phyloP scores from a whole-genome alignment of 176 grass and related monocot genomes.

The Cymbopogon citratus region DNA sequence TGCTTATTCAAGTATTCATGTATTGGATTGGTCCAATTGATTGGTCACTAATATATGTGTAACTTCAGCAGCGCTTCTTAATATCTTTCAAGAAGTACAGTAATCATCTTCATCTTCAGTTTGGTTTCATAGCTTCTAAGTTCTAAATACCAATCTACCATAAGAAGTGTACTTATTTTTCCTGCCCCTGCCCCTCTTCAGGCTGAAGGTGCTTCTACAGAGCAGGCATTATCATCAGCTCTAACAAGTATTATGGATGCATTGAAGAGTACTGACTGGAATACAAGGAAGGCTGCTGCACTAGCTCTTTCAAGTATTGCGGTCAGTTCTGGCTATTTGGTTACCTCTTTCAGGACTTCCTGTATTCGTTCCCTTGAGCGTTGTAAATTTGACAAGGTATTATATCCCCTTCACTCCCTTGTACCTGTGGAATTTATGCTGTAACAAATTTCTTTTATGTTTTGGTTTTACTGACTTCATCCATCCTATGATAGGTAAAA shows the following conservation, averaged over 20 bases:
- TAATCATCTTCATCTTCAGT: not conserved
- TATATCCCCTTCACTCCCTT: not conserved
- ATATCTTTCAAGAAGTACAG: conserved; percentile 15
- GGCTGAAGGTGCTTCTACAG: conserved; percentile 78
- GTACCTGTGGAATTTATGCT: not conserved
- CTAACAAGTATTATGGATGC: conserved; percentile 74
- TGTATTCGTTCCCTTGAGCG: conserved; percentile 76
- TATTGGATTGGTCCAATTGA: not conserved
- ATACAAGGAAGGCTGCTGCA: conserved; percentile 77
- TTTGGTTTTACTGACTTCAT: not conserved
- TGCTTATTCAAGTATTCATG: conserved; percentile 7
- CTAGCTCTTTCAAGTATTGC: conserved; percentile 74
- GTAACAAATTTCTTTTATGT: not conserved
- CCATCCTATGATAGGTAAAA: conserved; percentile 62
- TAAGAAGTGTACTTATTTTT: conserved; percentile 17
- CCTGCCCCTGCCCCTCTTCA: conserved; percentile 22
- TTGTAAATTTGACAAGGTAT: conserved; percentile 92
- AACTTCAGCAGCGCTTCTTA: not conserved
- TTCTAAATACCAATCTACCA: not conserved
- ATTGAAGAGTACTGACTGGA: conserved; percentile 84
- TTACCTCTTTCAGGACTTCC: conserved; percentile 58
- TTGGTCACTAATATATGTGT: not conserved
- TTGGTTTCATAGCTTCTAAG: not conserved
- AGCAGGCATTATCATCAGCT: conserved; percentile 61
- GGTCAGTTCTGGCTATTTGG: conserved; percentile 56